phyloP scores from a whole-genome alignment of 306 rosid species.

The Prunus salicina region DNA sequence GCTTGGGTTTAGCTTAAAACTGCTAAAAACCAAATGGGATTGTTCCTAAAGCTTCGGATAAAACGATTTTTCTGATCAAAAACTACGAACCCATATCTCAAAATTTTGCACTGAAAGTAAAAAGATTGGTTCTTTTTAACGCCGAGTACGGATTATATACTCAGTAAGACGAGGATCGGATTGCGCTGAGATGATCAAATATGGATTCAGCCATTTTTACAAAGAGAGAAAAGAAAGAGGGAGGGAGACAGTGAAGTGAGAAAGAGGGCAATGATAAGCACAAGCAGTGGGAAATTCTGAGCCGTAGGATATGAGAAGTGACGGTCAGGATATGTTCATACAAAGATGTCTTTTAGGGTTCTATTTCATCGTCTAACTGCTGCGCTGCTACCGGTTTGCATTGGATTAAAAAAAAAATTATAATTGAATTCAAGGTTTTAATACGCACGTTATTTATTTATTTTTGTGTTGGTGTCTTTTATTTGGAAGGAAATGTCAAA shows the following conservation, averaged over 20 bases:
- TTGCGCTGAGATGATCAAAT: slow-evolving; percentile 22
- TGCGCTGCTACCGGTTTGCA: slow-evolving; percentile 2
- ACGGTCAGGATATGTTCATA: slow-evolving; percentile 49
- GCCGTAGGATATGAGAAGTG: slow-evolving; percentile 34
- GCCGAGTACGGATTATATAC: slow-evolving; percentile 16
- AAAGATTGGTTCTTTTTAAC: slow-evolving; percentile 2
- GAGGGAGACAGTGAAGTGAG: slow-evolving; percentile 38
- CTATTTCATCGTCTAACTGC: slow-evolving; percentile 33
- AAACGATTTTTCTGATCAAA: neutral
- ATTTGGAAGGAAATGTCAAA: neutral
- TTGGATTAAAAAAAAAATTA: neutral
- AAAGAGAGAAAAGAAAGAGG: slow-evolving; percentile 9
- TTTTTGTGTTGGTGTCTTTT: neutral
- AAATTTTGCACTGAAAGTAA: neutral
- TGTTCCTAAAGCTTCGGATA: slow-evolving; percentile 9
- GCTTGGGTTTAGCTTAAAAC: slow-evolving; percentile 31
- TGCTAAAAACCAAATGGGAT: slow-evolving; percentile 10
- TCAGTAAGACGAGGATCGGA: slow-evolving; percentile 31
- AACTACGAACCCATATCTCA: slow-evolving; percentile 14
- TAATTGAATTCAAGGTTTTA: neutral
- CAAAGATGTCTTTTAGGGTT: slow-evolving; percentile 58
- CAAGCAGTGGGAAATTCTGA: slow-evolving; percentile 22
- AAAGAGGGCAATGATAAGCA: slow-evolving; percentile 61
- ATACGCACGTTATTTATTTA: neutral
- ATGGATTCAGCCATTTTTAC: slow-evolving; percentile 43